Evolutionary conservation across 495 filamentous ascomycete species (phyloP).

Genomic region (Trichoderma asperelloides): DNA sequence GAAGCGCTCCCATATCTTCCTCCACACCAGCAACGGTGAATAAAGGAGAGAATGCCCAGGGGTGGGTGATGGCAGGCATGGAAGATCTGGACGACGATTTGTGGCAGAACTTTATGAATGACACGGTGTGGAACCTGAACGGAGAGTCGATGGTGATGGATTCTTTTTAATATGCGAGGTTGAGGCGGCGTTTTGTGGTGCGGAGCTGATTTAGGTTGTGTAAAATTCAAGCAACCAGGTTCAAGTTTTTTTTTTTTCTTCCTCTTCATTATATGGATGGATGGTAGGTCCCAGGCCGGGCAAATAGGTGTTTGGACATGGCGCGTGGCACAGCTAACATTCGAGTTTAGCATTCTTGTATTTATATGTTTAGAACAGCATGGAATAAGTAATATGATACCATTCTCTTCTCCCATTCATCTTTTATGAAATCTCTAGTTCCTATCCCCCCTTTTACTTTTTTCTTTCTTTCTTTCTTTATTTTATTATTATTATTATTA

Average conservation of each 20-base stretch:
- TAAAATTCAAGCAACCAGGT: background rate
- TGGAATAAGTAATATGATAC: background rate
- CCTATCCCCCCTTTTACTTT: background rate
- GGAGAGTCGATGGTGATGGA: background rate
- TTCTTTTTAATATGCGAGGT: background rate
- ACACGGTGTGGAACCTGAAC: background rate
- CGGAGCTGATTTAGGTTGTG: background rate
- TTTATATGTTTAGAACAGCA: background rate
- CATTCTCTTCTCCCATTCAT: background rate
- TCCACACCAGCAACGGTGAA: background rate
- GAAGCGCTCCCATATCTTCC: background rate
- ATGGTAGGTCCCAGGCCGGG: background rate
- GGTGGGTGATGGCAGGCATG: background rate
- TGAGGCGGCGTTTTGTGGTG: background rate
- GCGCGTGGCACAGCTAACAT: background rate
- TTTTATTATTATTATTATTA: background rate
- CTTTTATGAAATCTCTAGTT: background rate
- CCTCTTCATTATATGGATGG: background rate
- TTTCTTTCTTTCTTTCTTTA: background rate
- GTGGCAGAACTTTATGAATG: conserved; percentile 6
- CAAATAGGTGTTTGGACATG: background rate
- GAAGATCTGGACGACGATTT: background rate
- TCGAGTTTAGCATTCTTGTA: background rate
- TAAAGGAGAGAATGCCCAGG: background rate
- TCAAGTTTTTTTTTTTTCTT: too few species aligned